A percentile compares a stretch with the other conserved stretches of the same genome.
These are phyloP conservation scores for Colletotrichum endophyticum DNA, from an alignment of 2,329 filamentous ascomycete species.

Conservation along the genomic window DNA sequence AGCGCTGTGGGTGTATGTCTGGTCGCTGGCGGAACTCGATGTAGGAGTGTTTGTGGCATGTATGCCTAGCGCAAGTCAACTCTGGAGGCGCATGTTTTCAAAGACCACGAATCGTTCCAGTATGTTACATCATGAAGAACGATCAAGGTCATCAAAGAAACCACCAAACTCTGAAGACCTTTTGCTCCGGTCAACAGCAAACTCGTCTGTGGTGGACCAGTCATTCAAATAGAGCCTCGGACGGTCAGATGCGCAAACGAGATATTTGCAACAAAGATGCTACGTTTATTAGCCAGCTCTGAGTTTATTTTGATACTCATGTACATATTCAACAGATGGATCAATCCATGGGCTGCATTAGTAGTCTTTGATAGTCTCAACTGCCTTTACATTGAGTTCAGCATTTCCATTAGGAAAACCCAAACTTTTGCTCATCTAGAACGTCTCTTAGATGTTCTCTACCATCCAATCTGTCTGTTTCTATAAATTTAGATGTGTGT, in stretches of 20 bases:
- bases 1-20: background rate
- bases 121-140: background rate
- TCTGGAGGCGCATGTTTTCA: background rate
- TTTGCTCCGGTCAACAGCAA: background rate
- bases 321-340: background rate
- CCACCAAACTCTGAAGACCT: background rate
- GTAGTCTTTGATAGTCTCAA: background rate
- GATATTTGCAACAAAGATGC: background rate
- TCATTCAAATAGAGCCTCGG: background rate
- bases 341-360: background rate
- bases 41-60: background rate
- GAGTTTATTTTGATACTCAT: background rate
- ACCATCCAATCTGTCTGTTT: background rate
- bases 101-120: background rate
- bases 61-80: background rate
- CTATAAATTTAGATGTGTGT: accelerated
- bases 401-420: background rate
- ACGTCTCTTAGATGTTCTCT: background rate
- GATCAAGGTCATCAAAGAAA: background rate
- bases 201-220: background rate
- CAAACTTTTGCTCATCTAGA: background rate
- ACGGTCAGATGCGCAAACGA: background rate
- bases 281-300: background rate
- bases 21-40: background rate
- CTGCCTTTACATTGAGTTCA: background rate